Percentiles rank a stretch among this genome's conserved stretches.
Evolutionary conservation across 1,139 yeast genomes (phyloP).

Genomic region (Magnusiomyces tetraspermus): DNA sequence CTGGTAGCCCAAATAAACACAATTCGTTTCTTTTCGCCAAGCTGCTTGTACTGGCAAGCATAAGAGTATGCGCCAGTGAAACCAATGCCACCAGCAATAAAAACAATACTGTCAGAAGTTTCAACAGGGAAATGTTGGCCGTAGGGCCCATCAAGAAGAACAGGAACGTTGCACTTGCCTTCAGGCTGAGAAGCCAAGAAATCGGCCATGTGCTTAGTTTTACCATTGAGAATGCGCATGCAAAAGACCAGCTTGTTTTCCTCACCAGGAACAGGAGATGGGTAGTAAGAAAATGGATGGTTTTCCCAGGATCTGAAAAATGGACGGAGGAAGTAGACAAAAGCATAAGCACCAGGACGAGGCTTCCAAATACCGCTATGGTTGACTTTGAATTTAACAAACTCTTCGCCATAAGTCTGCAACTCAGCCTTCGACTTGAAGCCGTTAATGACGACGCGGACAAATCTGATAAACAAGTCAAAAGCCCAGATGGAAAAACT

Average conservation of each 20-base stretch:
- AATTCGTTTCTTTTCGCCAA: conserved; percentile 27
- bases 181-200: conserved; percentile 18
- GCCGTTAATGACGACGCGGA: conserved; percentile 35
- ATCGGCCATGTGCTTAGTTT: conserved; percentile 20
- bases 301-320: conserved; percentile 43
- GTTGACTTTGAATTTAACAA: conserved; percentile 26
- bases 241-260: conserved; percentile 31
- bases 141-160: conserved; percentile 51
- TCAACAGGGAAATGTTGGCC: conserved; percentile 42
- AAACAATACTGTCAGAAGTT: conserved; percentile 42
- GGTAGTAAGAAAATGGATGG: conserved; percentile 43
- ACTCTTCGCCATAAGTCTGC: conserved; percentile 10
- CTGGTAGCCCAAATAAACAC: conserved; percentile 46
- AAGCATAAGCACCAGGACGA: conserved; percentile 34
- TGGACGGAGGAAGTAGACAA: conserved; percentile 36
- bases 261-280: conserved; percentile 27
- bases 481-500: conserved; percentile 34
- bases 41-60: conserved; percentile 16
- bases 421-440: conserved; percentile 35
- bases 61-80: conserved; percentile 41
- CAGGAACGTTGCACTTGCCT: conserved; percentile 21
- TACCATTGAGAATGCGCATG: conserved; percentile 32
- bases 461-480: conserved; percentile 33
- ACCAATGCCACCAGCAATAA: conserved; percentile 61
- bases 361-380: conserved; percentile 31